Evolutionary conservation across 495 filamentous ascomycete genomes (phyloP).

Genomic region (Aspergillus egyptiacus): DNA sequence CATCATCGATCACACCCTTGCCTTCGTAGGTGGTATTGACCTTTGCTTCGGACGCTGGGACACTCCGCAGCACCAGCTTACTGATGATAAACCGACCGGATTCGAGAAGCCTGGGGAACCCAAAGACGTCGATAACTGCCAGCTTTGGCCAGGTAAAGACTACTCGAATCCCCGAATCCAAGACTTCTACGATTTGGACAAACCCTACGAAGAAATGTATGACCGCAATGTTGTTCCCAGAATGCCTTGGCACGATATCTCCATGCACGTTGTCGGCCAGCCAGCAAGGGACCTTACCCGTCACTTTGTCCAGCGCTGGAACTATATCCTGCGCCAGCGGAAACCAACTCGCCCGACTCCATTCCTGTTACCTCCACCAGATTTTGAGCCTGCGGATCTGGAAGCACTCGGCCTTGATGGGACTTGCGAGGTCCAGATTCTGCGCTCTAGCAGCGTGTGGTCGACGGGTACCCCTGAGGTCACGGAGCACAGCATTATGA

Average conservation of each 20-base stretch:
- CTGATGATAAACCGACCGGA: constrained; percentile 90
- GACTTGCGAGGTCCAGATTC: constrained; percentile 92
- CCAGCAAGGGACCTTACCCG: constrained; percentile 89
- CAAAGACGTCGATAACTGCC: constrained; percentile 89
- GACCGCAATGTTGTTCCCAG: constrained; percentile 78
- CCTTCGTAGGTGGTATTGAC: constrained; percentile 95
- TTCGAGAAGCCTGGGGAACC: constrained; percentile 73
- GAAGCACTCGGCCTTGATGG: constrained; percentile 83
- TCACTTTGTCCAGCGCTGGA: constrained; percentile 99
- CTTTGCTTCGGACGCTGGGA: constrained; percentile 98
- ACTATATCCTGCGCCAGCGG: constrained; percentile 89
- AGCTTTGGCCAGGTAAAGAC: constrained; percentile 97
- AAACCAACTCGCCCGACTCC: constrained; percentile 93
- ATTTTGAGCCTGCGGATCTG: constrained; percentile 78
- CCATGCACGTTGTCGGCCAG: constrained; percentile 97
- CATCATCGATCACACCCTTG: constrained; percentile 91
- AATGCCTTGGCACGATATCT: constrained; percentile 99
- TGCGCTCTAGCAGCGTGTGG: constrained; percentile 86
- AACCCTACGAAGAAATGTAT: constrained; percentile 99
- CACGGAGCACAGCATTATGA: constrained; percentile 91
- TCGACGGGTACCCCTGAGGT: constrained; percentile 78
- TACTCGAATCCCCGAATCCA: constrained; percentile 95
- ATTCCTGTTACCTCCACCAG: constrained; percentile 86
- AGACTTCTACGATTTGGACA: constrained; percentile 89
- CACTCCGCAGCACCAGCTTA: constrained; percentile 82